phyloP scores from a whole-genome alignment of 2,329 filamentous ascomycete species.

The Sporothrix curviconia region DNA sequence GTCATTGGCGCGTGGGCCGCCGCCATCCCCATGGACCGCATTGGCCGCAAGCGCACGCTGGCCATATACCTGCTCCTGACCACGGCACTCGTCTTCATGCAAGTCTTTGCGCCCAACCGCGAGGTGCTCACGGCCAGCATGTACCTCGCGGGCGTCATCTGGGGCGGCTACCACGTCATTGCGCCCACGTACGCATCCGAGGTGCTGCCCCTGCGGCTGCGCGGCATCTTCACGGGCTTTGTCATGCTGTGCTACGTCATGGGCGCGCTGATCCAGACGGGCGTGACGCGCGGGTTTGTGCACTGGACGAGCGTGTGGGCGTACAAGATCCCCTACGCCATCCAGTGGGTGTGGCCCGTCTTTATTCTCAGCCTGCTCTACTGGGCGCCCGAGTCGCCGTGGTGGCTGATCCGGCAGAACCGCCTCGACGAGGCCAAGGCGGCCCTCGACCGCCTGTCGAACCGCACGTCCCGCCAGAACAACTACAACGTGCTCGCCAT shows the following conservation, averaged over 20 bases:
- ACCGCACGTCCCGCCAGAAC: conserved; percentile 31
- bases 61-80: conserved; percentile 34
- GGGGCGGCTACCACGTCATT: conserved; percentile 49
- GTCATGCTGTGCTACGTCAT: conserved; percentile 54
- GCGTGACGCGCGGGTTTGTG: conserved; percentile 34
- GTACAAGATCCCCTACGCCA: conserved; percentile 33
- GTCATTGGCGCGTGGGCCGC: conserved; percentile 43
- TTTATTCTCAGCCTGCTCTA: conserved; percentile 33
- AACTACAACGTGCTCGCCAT: conserved; percentile 42
- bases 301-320: conserved; percentile 34
- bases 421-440: conserved; percentile 31
- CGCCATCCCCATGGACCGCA: conserved; percentile 34
- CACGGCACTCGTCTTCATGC: conserved; percentile 48
- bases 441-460: conserved; percentile 37
- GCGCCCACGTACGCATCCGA: conserved; percentile 51
- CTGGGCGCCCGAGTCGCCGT: conserved; percentile 38
- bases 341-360: conserved; percentile 39
- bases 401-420: conserved; percentile 37
- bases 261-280: conserved; percentile 46
- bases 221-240: conserved; percentile 47
- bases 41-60: conserved; percentile 35
- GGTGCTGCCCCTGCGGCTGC: conserved; percentile 47
- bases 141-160: conserved; percentile 48
- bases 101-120: conserved; percentile 50
- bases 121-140: conserved; percentile 47